A percentile compares a stretch with the other conserved stretches of the same genome.
phyloP scores from a whole-genome alignment of 306 rosid genomes.

The Sicyos edulis region DNA sequence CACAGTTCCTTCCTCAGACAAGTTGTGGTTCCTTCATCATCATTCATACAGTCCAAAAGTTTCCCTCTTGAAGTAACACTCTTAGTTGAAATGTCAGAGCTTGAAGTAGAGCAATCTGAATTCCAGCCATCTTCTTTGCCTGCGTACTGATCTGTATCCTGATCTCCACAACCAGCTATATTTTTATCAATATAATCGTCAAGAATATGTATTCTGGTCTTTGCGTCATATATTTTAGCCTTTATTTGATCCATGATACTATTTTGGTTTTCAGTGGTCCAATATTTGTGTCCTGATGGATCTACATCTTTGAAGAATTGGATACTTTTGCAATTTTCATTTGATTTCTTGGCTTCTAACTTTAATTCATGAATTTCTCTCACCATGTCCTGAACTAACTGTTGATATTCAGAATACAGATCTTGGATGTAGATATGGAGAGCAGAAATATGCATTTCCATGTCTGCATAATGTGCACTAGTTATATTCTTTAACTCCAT shows the following conservation, averaged over 20 bases:
- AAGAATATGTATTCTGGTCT: constrained; percentile 39
- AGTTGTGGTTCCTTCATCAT: constrained; percentile 25
- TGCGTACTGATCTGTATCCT: constrained; percentile 28
- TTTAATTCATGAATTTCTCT: constrained; percentile 45
- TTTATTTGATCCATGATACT: constrained; percentile 41
- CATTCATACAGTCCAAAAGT: constrained; percentile 23
- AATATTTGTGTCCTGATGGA: constrained; percentile 21
- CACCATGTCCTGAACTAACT: constrained; percentile 37
- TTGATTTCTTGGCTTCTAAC: constrained; percentile 35
- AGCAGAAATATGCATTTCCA: constrained; percentile 33
- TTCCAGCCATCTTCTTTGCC: constrained; percentile 47
- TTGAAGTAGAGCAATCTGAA: constrained; percentile 49
- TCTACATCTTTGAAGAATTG: constrained; percentile 26
- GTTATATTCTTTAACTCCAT: constrained; percentile 40
- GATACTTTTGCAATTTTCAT: constrained; percentile 30
- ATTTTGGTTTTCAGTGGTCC: constrained; percentile 30
- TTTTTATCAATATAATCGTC: constrained; percentile 37
- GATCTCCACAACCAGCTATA: constrained; percentile 27
- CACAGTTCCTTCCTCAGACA: constrained; percentile 52
- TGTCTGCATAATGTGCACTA: constrained; percentile 32
- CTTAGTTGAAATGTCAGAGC: constrained; percentile 49
- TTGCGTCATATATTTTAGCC: constrained; percentile 42
- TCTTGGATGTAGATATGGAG: constrained; percentile 31
- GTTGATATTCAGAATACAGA: constrained; percentile 35
- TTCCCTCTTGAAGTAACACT: constrained; percentile 37